These are phyloP conservation scores for Zasmidium cellare DNA, from an alignment of 2,329 filamentous ascomycete genomes.

Conservation along the genomic window DNA sequence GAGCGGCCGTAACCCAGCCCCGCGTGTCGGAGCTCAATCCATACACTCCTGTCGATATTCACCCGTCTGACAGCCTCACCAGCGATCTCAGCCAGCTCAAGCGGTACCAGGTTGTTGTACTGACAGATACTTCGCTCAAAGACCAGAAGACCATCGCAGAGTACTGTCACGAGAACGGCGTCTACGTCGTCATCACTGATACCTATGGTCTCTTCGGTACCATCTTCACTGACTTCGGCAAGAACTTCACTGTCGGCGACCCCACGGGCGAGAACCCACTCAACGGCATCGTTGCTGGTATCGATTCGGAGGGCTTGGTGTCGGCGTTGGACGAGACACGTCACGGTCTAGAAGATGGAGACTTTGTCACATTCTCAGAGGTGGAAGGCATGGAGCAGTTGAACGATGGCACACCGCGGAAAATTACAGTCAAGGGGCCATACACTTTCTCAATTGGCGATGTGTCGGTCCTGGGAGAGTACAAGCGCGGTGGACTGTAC, in stretches of 20 bases:
- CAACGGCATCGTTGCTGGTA: conserved; percentile 84
- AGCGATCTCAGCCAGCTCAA: conserved; percentile 79
- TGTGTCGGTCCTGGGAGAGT: conserved; percentile 81
- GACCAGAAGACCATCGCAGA: conserved; percentile 83
- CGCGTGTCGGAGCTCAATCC: conserved; percentile 93
- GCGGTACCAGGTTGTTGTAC: conserved; percentile 87
- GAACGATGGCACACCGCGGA: conserved; percentile 80
- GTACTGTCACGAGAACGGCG: conserved; percentile 91
- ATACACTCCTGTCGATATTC: conserved; percentile 87
- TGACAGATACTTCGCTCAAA: conserved; percentile 79
- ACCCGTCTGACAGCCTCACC: conserved; percentile 63
- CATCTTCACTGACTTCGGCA: conserved; percentile 96
- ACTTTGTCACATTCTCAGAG: conserved; percentile 93
- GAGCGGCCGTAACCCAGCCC: conserved; percentile 82
- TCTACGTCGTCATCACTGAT: conserved; percentile 84
- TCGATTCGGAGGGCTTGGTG: conserved; percentile 86
- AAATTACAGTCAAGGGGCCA: conserved; percentile 88
- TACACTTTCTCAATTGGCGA: conserved; percentile 98
- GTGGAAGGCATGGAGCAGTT: conserved; percentile 87
- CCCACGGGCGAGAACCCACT: conserved; percentile 85
- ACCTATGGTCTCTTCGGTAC: conserved; percentile 93
- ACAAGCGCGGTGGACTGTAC: conserved; percentile 85
- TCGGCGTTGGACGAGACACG: conserved; percentile 92
- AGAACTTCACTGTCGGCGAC: conserved; percentile 88
- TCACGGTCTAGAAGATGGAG: conserved; percentile 93